Evolutionary conservation across 1,284 basidiomycete species (phyloP), one percentile per base, ranked within the genome.

Genomic region (Caloboletus firmus): DNA sequence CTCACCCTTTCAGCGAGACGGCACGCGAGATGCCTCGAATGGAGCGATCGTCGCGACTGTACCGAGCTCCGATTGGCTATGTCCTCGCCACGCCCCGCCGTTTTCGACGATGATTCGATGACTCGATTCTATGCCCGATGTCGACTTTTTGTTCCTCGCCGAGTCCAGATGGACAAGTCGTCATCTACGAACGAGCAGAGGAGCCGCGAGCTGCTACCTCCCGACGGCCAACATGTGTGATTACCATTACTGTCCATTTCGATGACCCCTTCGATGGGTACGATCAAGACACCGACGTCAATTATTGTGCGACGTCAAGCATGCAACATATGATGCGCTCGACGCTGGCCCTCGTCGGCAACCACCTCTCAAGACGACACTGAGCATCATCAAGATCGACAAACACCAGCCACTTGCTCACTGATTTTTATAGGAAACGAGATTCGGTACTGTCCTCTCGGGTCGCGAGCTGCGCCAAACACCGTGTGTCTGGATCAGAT

Each of bases 391-490:
- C 20, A 20, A 15, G 8, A 39, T 17, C 30, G 28, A 32, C 22
- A 32, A 9, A 18, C 6, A 3, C n/a, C 17, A 26, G 5, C 4
- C 9, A 3, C 6, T 18, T 32, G 13, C n/a, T 34, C 28, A 34
- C 45, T 39, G 17, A 42, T 4, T 47, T 3, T 45, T 12, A 43
- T 18, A 48, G 42, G 45, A 15, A 11, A 11, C n/a, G 32, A 20
- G 2, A 9, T 22, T 35, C 39, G 24, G 22, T 7, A 42, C 55
- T 43, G 45, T 43, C 55, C 55, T 55, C 56, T 57, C 45, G 58
- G 40, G 50, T 22, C 53, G 58, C 53, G 58, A 44, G 56, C 56
- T 36, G 4, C 31, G 57, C 41, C 9, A 49, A 18, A 41, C 15
- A 6, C 31, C 13, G 36, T 46, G 28, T 46, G 39, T 55, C 35